Conservation (phyloP, 805 yeast genomes). For the Blastobotrys mokoenaii region DNA sequence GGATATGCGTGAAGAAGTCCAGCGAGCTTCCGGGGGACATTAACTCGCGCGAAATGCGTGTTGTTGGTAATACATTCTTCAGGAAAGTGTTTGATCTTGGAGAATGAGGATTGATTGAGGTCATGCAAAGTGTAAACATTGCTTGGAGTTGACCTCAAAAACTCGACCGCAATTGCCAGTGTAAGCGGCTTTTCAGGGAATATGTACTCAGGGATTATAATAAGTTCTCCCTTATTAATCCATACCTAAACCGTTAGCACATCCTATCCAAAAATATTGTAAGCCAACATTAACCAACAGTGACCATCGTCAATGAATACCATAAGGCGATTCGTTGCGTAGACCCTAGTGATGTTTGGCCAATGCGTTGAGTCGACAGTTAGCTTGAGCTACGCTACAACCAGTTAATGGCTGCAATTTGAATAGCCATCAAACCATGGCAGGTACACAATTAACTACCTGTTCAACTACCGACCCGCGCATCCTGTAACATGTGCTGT, state of each 20-base stretch:
- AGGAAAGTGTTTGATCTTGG: constrained; percentile 12
- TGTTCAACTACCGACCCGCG: too few species aligned
- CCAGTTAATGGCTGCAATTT: too few species aligned
- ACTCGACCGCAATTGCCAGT: constrained; percentile 5
- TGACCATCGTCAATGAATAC: too few species aligned
- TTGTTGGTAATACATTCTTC: constrained; percentile 7
- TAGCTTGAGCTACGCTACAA: too few species aligned
- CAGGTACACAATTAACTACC: too few species aligned
- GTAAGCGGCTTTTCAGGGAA: constrained; percentile 1
- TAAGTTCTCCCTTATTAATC: constrained; percentile 17
- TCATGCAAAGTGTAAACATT: neutral
- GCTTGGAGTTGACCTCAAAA: neutral
- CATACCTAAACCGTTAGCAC: constrained; percentile 13
- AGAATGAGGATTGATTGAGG: constrained; percentile 5
- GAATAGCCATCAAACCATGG: too few species aligned
- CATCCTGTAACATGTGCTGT: too few species aligned
- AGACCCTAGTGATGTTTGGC: too few species aligned
- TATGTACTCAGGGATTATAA: constrained; percentile 13
- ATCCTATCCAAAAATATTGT: neutral
- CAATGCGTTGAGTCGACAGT: too few species aligned
- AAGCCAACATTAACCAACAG: neutral
- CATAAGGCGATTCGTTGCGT: too few species aligned
- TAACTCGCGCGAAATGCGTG: constrained; percentile 16
- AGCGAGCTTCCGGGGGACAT: constrained; percentile 20
- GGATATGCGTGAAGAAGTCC: constrained; percentile 16